Evolutionary conservation across 78 protist species (phyloP).

Genomic region (Dictyostelium intermedium): DNA sequence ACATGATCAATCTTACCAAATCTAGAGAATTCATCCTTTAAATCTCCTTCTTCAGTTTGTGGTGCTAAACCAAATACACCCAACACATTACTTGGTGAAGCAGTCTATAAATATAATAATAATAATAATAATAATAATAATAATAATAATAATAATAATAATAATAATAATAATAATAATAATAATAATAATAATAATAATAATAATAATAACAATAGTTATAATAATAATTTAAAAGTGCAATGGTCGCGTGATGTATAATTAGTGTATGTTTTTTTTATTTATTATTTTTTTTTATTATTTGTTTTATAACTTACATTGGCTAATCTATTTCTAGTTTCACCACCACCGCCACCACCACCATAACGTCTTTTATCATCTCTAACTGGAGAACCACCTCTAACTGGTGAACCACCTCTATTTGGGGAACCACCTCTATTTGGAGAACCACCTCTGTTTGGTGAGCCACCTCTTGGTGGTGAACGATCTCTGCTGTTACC

Average conservation of each 20-base stretch:
- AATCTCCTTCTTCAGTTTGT: slow-evolving; percentile 11
- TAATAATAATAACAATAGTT: not conserved
- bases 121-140: not conserved
- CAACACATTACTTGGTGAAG: slow-evolving; percentile 56
- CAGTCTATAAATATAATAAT: slow-evolving; percentile 15
- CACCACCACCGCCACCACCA: not conserved
- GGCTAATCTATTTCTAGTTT: slow-evolving; percentile 28
- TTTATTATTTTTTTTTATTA: not conserved
- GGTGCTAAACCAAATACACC: slow-evolving; percentile 77
- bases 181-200: not conserved
- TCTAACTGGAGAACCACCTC: slow-evolving; percentile 3
- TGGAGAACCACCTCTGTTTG: slow-evolving; percentile 5
- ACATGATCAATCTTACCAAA: slow-evolving; percentile 69
- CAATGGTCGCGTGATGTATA: too few relatives aligned
- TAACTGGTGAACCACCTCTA: slow-evolving; percentile 7
- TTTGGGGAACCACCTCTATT: not conserved
- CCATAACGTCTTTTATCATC: not conserved
- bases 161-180: not conserved
- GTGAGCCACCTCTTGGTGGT: slow-evolving; percentile 12
- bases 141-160: not conserved
- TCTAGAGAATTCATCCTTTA: slow-evolving; percentile 35
- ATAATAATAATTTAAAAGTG: not conserved
- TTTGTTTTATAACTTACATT: slow-evolving; percentile 10
- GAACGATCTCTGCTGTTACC: slow-evolving; percentile 10
- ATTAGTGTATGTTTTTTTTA: not conserved